phyloP scores from a whole-genome alignment of 2,329 filamentous ascomycete genomes.

The Chrysoporthe deuterocubensis region DNA sequence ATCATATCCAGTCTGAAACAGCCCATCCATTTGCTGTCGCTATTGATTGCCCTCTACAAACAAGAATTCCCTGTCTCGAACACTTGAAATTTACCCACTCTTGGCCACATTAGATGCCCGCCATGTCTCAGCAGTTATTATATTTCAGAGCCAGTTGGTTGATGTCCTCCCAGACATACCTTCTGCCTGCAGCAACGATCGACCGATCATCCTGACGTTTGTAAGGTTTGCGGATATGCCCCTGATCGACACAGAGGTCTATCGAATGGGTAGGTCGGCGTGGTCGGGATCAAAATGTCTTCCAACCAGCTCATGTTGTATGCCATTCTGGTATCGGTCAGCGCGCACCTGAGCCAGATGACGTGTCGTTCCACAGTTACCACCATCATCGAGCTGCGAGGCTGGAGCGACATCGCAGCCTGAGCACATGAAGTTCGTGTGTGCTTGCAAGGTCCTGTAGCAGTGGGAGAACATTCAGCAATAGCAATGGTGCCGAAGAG shows the following conservation, averaged over 20 bases:
- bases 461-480: neutral
- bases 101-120: neutral
- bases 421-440: neutral
- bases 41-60: neutral
- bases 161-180: neutral
- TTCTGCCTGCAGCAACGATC: slow-evolving; percentile 9
- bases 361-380: neutral
- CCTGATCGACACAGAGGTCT: slow-evolving; percentile 7
- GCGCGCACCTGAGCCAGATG: neutral
- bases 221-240: neutral
- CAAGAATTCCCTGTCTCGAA: neutral
- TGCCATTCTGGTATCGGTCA: neutral
- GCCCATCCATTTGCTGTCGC: neutral
- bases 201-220: neutral
- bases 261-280: slow-evolving; percentile 14
- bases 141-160: slow-evolving; percentile 6
- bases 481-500: neutral
- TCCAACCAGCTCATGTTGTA: neutral
- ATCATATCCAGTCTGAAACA: slow-evolving; percentile 4
- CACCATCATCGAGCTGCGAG: neutral
- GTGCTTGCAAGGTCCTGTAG: neutral
- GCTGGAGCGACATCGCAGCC: neutral
- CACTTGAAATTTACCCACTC: neutral
- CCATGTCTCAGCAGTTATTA: neutral
- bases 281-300: slow-evolving; percentile 2